phyloP scores from a whole-genome alignment of 108 stramenopile genomes.

The Nitzschia putrida region DNA sequence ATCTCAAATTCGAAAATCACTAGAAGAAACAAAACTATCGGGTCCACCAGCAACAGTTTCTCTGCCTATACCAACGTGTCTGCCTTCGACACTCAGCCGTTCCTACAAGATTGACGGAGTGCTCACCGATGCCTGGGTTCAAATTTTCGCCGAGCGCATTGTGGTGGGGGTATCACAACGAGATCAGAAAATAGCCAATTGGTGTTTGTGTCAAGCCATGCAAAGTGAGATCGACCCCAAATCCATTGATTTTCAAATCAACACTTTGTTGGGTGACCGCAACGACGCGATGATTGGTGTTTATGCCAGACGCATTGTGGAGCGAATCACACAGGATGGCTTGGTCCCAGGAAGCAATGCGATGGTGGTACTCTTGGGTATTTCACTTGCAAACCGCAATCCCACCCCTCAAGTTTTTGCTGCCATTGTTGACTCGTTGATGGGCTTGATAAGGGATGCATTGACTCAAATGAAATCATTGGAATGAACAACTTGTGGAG shows the following conservation, averaged over 20 bases:
- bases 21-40: neutral
- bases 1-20: neutral
- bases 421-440: constrained; percentile 25
- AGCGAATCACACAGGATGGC: constrained; percentile 16
- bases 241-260: constrained; percentile 33
- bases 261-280: constrained; percentile 46
- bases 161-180: constrained; percentile 49
- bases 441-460: constrained; percentile 30
- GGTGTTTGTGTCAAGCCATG: constrained; percentile 42
- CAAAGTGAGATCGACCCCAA: constrained; percentile 35
- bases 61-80: neutral
- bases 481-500: neutral
- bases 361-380: constrained; percentile 41
- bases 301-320: constrained; percentile 46
- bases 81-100: constrained; percentile 41
- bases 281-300: constrained; percentile 45
- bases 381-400: constrained; percentile 27
- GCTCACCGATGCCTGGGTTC: constrained; percentile 45
- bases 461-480: constrained; percentile 4
- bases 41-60: neutral
- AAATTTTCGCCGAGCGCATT: constrained; percentile 53
- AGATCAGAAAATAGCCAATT: constrained; percentile 36
- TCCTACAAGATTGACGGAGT: constrained; percentile 40
- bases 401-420: constrained; percentile 33
- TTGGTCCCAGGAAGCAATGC: constrained; percentile 15